Base-by-base conservation (phyloP, 1,284 basidiomycete genomes). In the Butyriboletus regius region DNA sequence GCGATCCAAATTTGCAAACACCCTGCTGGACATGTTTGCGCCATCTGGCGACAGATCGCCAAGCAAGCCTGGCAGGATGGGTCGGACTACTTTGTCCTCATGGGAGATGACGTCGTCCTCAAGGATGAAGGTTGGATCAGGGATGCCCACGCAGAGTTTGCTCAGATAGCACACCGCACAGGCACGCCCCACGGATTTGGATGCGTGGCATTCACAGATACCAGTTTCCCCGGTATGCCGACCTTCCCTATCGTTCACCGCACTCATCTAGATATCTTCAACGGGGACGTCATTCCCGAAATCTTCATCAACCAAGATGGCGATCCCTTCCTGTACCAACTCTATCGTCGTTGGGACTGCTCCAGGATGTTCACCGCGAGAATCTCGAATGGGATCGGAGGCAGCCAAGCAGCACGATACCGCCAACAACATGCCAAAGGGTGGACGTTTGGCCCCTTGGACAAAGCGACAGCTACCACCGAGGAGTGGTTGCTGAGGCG, bases 231-330 rank as follows among this genome's bases (percentile, higher is more conserved):
- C 1, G 80, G 79, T 0, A 80, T 81, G 76, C 78, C 78, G 0
- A 81, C 79, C 0, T 82, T 81, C 56, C 79, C 79, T 0, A 69
- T 81, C 43, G 48, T 82, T 40, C 75, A 79, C 49, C 70, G 73
- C 20, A 74, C 66, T 0, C 81, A 83, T 57, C 64, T 82, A 60
- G 72, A 79, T 28, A 75, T 81, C 40, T 82, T 82, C 56, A 51
- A 62, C 0, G 77, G 77, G 1, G 57, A 72, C 9, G 68, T 81
- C 26, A 61, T 82, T n/a, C 79, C 80, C 0, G 63, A 74, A 12
- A 53, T 62, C 17, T 82, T 81, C 60, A 62, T 78, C 40, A 81
- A 81, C 53, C 79, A 82, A 58, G 80, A 81, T 43, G 78, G 77
- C 0, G 78, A 80, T 45, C 77, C 77, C 0, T 82, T 73, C 60